Evolutionary conservation across 2,329 filamentous ascomycete genomes (phyloP).

Genomic region (Cercospora citrullina): DNA sequence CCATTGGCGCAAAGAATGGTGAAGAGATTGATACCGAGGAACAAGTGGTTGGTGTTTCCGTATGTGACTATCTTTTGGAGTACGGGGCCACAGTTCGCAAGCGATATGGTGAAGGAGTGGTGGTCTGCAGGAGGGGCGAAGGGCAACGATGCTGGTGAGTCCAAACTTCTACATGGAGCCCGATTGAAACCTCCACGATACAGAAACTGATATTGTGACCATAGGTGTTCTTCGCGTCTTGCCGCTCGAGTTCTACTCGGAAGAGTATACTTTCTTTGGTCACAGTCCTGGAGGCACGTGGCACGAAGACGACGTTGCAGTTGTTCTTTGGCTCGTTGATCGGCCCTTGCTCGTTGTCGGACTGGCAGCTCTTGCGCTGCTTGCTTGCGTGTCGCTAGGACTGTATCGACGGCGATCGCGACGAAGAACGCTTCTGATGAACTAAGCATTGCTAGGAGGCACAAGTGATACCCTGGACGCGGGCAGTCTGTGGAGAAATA

Average conservation of each 20-base stretch:
- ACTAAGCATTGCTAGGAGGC: neutral
- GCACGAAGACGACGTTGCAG: conserved; percentile 36
- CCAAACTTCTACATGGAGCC: neutral
- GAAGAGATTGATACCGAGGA: conserved; percentile 16
- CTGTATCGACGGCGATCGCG: neutral
- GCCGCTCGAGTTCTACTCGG: conserved; percentile 35
- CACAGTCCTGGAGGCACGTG: conserved; percentile 38
- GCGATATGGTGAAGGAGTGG: conserved; percentile 34
- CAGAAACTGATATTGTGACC: neutral
- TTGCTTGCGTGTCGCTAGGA: neutral
- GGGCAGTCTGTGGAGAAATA: neutral
- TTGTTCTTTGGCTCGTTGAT: conserved; percentile 34
- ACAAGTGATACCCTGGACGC: neutral
- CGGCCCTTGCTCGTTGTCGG: conserved; percentile 6
- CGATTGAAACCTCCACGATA: neutral
- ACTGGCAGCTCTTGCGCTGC: neutral
- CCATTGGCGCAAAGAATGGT: conserved; percentile 32
- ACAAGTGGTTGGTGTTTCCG: conserved; percentile 30
- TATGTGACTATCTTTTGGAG: conserved; percentile 38
- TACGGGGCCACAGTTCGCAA: conserved; percentile 36
- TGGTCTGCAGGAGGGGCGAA: conserved; percentile 7
- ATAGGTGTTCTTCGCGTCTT: conserved; percentile 18
- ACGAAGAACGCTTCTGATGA: neutral
- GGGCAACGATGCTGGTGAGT: conserved; percentile 1
- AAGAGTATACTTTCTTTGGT: conserved; percentile 37